Base-by-base conservation (phyloP, 78 protist genomes). In the Dictyostelium citrinum region DNA sequence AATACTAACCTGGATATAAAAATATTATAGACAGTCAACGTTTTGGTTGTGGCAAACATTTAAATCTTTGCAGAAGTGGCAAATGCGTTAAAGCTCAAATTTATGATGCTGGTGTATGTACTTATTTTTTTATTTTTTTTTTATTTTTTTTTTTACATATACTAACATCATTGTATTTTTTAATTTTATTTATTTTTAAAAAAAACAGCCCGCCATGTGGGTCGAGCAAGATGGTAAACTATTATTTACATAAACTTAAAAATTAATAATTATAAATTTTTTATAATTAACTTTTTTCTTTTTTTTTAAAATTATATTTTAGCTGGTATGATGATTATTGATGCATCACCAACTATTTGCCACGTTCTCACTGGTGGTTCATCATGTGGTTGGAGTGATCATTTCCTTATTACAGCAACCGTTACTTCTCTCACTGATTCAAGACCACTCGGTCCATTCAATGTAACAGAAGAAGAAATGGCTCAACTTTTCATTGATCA, bases 361-460 rank as follows among this genome's bases (percentile, higher is more conserved):
- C 41, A 67, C 11, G 67, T 8, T 2, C 24, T 86, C 16, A 76
- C 70, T 14, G 46, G 46, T 60, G 79, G 16, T 8, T 41, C 8
- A 7, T 45, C 72, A 22, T 86, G 93, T 78, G 93, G 93, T 7
- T 86, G 93, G 93, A n/a, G 49, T 20, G 92, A 86, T 67, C 43
- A 64, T 14, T 67, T 86, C 75, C 5, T 43, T 17, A 78, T 86
- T 17, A 86, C 93, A 31, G 93, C 93, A 1, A 37, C 60, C 2
- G 27, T 88, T 35, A 51, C 93, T 14, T 24, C 55, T 46, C 39
- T 76, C 3, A 31, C 31, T 5, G 93, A 88, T 78, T 16, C 60
- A 17, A 58, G 93, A 67, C 93, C 93, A 76, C 22, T 88, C 29
- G 93, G 93, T 79, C 93, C 93, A 88, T 88, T 88, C 85, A 88